Conservation (phyloP, 2,329 filamentous ascomycete genomes). For the Intubia oerlemansii region DNA sequence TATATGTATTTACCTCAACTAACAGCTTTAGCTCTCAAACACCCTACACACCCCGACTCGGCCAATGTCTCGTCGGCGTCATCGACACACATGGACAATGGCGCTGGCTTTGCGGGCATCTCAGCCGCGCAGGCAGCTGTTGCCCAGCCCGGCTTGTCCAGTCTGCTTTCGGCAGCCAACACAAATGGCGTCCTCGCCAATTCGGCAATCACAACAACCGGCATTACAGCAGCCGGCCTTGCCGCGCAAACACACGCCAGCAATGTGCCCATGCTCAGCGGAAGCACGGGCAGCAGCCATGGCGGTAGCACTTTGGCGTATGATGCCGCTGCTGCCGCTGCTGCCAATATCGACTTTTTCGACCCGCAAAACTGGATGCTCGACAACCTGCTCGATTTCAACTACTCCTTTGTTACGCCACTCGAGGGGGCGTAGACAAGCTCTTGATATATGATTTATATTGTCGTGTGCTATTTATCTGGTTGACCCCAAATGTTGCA, state of each 20-base stretch:
- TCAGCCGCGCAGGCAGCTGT: too few relatives aligned
- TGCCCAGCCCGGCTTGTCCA: too few relatives aligned
- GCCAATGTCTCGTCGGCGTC: slow-evolving; percentile 50
- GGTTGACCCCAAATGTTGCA: neutral
- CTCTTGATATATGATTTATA: neutral
- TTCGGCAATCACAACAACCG: too few relatives aligned
- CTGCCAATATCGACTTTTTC: slow-evolving; percentile 67
- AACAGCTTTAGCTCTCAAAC: slow-evolving; percentile 46
- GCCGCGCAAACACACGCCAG: too few relatives aligned
- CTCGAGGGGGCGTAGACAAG: slow-evolving; percentile 24
- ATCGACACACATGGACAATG: slow-evolving; percentile 41
- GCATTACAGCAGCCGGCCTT: too few relatives aligned
- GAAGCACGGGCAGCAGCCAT: too few relatives aligned
- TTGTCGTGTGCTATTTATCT: neutral
- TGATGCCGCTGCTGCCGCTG: too few relatives aligned
- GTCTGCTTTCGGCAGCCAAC: too few relatives aligned
- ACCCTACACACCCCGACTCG: slow-evolving; percentile 70
- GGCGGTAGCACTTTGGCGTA: too few relatives aligned
- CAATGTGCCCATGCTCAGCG: too few relatives aligned
- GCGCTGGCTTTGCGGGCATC: too few relatives aligned
- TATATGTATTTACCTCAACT: neutral
- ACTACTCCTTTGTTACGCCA: slow-evolving; percentile 35
- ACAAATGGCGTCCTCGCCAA: too few relatives aligned
- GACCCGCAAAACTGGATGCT: slow-evolving; percentile 89
- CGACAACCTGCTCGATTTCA: slow-evolving; percentile 65